Conservation (phyloP, 140 eudicot species). For the Erigeron philadelphicus region DNA sequence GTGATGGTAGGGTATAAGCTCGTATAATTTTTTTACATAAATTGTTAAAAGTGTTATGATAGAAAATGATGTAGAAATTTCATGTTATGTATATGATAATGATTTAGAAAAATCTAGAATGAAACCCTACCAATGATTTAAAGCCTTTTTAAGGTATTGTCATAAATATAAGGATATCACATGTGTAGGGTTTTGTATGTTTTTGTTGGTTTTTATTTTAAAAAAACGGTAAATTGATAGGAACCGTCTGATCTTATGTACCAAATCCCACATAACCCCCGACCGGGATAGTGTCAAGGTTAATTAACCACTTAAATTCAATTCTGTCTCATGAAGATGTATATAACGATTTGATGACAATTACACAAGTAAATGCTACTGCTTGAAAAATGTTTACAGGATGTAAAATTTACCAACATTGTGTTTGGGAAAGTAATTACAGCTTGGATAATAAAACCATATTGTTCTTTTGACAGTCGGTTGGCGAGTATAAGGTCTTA, state of each 20-base stretch:
- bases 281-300: too few species aligned
- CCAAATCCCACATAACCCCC: too few species aligned
- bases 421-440: constrained; percentile 6
- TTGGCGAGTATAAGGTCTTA: background rate
- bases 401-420: too few species aligned
- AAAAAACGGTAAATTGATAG: too few species aligned
- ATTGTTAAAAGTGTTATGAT: background rate
- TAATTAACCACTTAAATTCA: too few species aligned
- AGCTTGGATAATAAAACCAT: background rate
- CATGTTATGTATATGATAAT: background rate
- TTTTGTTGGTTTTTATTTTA: background rate
- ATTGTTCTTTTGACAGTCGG: background rate
- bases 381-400: too few species aligned
- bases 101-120: constrained; percentile 23
- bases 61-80: background rate
- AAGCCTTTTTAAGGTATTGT: constrained; percentile 18
- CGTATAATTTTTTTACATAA: constrained; percentile 19
- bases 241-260: too few species aligned
- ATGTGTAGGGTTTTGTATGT: constrained; percentile 11
- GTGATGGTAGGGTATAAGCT: constrained; percentile 15
- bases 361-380: too few species aligned
- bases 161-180: constrained; percentile 9
- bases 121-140: constrained; percentile 34
- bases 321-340: too few species aligned
- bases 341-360: background rate